Base-by-base conservation (phyloP, 176 grass and related monocot species). In the Carex cristatella region DNA sequence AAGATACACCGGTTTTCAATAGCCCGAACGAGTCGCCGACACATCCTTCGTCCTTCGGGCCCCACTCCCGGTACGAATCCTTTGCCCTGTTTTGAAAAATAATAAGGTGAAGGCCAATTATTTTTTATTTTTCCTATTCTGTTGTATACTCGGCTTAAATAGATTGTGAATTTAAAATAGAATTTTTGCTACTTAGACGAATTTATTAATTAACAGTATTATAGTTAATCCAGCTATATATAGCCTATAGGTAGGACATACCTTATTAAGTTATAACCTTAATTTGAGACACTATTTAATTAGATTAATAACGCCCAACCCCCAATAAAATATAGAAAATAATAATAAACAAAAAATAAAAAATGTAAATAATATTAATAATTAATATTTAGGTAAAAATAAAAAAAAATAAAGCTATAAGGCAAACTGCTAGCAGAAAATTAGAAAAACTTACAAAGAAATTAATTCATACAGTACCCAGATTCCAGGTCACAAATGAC, bases 21-120 rank as follows among this genome's bases (percentile, higher is more conserved):
- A 99, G 91, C 85, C 96, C 96, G 9, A 95, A 86, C 74, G 96
- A 99, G 88, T 99, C 93, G 11, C 96, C 96, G 23, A 92, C 93
- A 58, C 96, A 99, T 86, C 96, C 96, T 68, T 83, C 81, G 0
- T 91, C 96, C 69, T 94, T 85, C 79, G 95, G 93, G 67, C 95
- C 88, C 88, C 90, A 92, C 85, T 90, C 93, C 8, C 57, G 90
- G 60, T 91, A 49, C 7, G 10, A 27, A 81, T 40, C 4, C 0
- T 37, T 33, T 66, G 64, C 44, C 18, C 10, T 76, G 42, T 13
- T 75, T 54, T 53, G 3, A 8, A 72, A 72, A 65, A 48, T 31
- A 69, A 48, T 19, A 19, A 72, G 16, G 18, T 72, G 16, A 72
- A 74, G 38, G 38, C 0, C 0, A 40, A 40, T 40, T 40, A 40